Base-by-base conservation (phyloP, 495 filamentous ascomycete species). In the Haplographium delicatum region DNA sequence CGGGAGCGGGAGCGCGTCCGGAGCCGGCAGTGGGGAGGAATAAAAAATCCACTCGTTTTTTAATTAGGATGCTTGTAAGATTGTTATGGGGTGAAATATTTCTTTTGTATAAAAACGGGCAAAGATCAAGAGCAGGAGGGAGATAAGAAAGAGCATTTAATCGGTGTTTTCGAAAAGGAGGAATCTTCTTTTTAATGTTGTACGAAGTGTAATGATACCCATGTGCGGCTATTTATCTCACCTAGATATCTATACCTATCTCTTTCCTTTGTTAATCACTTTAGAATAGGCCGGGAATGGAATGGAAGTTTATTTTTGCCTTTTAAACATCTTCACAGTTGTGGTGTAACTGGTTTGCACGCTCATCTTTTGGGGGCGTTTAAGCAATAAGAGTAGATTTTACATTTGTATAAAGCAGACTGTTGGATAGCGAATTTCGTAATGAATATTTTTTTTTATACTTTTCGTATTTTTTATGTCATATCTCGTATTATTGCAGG, bases 191-290 rank as follows among this genome's bases (percentile, higher is more conserved):
- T 35, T 34, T 7, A 4, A 30, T 53, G 30, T 19, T 38, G 53
- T 45, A 34, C 39, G 33, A 58, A 50, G 41, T 43, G 54, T 51
- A 54, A 58, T 58, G 56, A 58, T 58, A 58, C 56, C 56, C 56
- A 58, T 58, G 56, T 53, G 42, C 38, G 33, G 18, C 33, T 43
- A 47, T 51, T 26, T 41, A 53, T 41, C 33, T n/a, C n/a, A n/a
- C n/a, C n/a, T n/a, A n/a, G n/a, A n/a, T n/a, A n/a, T 58, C 50
- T 54, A 28, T 31, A 31, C n/a, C 44, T 47, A 34, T 44, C 41
- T 44, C 31, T 47, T 54, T 49, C 52, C 22, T 50, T 50, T 50
- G 26, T 44, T 13, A 19, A 30, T 44, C 31, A 24, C 13, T 16
- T 31, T 1, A 19, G 35, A 19, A 30, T 15, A 20, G 16, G 5